A percentile compares a stretch with the other conserved stretches of the same genome.
Evolutionary conservation across 2,329 filamentous ascomycete species (phyloP).

Genomic region (Exophiala spinifera): DNA sequence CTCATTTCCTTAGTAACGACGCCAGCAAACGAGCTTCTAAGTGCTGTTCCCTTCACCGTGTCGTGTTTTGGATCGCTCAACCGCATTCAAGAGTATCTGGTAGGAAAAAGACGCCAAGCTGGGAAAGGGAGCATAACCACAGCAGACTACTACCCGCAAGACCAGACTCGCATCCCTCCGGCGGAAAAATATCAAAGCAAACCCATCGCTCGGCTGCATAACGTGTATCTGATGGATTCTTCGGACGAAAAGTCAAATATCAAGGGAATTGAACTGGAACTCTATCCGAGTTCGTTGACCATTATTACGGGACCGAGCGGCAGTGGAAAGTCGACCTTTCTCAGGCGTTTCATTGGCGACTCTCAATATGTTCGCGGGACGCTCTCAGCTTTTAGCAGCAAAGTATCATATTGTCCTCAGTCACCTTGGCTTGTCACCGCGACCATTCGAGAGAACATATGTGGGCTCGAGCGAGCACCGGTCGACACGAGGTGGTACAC

Average conservation of each 20-base stretch:
- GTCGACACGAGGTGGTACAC: conserved; percentile 26
- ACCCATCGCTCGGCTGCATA: no score
- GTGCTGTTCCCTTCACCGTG: conserved; percentile 9
- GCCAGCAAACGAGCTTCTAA: conserved; percentile 29
- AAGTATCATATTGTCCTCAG: conserved; percentile 12
- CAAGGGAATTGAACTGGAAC: no score
- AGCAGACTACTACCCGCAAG: background rate
- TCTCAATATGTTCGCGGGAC: background rate
- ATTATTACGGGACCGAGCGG: conserved; percentile 28
- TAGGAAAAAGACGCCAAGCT: background rate
- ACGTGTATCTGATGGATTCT: background rate
- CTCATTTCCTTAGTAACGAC: conserved; percentile 31
- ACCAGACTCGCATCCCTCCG: no score
- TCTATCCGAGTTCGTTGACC: conserved; percentile 7
- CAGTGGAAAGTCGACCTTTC: conserved; percentile 22
- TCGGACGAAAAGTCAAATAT: conserved; percentile 6
- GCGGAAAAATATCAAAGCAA: no score
- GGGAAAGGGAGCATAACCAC: conserved; percentile 13
- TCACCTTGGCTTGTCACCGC: conserved; percentile 17
- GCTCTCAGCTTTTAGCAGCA: background rate
- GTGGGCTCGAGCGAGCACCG: conserved; percentile 16
- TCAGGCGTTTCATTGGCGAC: conserved; percentile 19
- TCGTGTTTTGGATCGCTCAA: conserved; percentile 1
- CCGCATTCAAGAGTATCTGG: background rate
- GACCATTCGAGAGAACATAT: conserved; percentile 24